Evolutionary conservation across 768 basidiomycete genomes (phyloP).

Genomic region (Arthromyces matolae): DNA sequence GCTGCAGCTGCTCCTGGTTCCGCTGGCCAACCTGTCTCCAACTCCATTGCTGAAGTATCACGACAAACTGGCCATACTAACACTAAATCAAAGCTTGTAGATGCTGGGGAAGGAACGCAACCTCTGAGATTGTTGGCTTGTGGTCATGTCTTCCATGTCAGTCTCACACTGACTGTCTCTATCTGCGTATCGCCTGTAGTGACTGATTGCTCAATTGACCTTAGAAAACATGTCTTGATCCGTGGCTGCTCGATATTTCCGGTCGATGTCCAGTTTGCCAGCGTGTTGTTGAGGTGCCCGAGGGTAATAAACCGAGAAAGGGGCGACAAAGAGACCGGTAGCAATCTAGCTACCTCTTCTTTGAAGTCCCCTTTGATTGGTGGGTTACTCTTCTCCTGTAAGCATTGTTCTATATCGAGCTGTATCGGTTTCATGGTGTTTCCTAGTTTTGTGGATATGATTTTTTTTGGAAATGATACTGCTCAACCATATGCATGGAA

Average conservation of each 20-base stretch:
- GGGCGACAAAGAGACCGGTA: conserved; percentile 1
- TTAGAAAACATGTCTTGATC: conserved; percentile 85
- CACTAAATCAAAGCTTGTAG: conserved; percentile 44
- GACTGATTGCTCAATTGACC: conserved; percentile 10
- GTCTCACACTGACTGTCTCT: conserved; percentile 22
- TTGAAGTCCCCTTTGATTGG: background rate
- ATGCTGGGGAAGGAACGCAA: conserved; percentile 74
- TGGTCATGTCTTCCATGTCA: conserved; percentile 88
- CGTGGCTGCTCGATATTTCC: conserved; percentile 82
- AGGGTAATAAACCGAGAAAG: conserved; percentile 16
- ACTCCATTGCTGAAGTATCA: background rate
- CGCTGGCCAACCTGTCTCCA: conserved; percentile 2
- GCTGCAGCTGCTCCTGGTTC: conserved; percentile 4
- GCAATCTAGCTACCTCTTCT: background rate
- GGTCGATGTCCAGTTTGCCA: conserved; percentile 90
- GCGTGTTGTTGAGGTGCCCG: conserved; percentile 56
- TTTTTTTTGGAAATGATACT: background rate
- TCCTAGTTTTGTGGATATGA: background rate
- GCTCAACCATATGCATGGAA: background rate
- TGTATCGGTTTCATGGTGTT: background rate
- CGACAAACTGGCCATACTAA: background rate
- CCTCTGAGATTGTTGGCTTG: conserved; percentile 74
- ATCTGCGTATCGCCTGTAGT: background rate
- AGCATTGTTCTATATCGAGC: background rate
- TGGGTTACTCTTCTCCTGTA: background rate